These are phyloP conservation scores for Calonectria fujianensis DNA, from an alignment of 2,329 filamentous ascomycete genomes.

Conservation along the genomic window DNA sequence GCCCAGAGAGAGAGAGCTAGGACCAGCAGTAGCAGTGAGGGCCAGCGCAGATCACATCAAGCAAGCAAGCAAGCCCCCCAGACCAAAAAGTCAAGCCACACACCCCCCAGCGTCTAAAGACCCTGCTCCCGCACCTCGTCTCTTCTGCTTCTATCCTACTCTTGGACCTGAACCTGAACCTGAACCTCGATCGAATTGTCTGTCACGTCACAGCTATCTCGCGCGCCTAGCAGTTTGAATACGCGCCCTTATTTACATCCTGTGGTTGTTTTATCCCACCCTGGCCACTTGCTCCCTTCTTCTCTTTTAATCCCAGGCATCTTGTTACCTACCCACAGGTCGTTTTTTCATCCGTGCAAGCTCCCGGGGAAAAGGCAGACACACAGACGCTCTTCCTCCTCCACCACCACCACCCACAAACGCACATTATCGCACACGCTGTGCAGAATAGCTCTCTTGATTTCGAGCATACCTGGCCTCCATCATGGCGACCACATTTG, in stretches of 20 bases:
- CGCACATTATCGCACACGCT: constrained; percentile 21
- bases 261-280: neutral
- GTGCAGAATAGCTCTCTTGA: constrained; percentile 8
- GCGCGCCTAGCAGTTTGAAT: neutral
- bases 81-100: constrained; percentile 19
- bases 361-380: constrained; percentile 30
- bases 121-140: constrained; percentile 20
- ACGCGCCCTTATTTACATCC: constrained; percentile 19
- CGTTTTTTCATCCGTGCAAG: constrained; percentile 22
- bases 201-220: constrained; percentile 5
- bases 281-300: constrained; percentile 10
- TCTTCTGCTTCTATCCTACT: constrained; percentile 22
- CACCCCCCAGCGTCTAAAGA: constrained; percentile 17
- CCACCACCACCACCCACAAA: constrained; percentile 2
- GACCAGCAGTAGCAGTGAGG: constrained; percentile 12
- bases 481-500: constrained; percentile 58
- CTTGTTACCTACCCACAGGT: constrained; percentile 3
- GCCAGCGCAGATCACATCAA: constrained; percentile 18
- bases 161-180: constrained; percentile 30
- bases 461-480: constrained; percentile 26
- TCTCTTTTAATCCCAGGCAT: constrained; percentile 7
- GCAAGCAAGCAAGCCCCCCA: constrained; percentile 15
- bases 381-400: constrained; percentile 23
- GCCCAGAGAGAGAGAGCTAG: constrained; percentile 1
- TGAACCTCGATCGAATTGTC: constrained; percentile 25